These are phyloP conservation scores for Cenchrus purpureus DNA, from an alignment of 176 grass and related monocot genomes.

Conservation along the genomic window DNA sequence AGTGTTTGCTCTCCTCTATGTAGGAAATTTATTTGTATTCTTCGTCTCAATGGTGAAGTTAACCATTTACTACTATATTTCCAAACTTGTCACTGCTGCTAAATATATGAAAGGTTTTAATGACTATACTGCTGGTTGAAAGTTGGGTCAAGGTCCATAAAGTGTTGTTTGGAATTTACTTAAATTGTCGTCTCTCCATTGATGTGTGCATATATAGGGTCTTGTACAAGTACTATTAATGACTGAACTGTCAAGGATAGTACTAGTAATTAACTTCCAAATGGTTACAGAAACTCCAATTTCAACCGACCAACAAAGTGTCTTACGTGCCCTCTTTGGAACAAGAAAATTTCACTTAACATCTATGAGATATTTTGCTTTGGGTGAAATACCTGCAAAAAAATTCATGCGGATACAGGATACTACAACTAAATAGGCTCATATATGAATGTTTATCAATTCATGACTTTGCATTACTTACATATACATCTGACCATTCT, in stretches of 20 bases:
- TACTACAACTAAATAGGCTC: background rate
- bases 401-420: background rate
- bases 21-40: background rate
- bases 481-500: background rate
- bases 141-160: background rate
- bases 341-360: too few species aligned
- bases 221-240: background rate
- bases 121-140: background rate
- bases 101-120: background rate
- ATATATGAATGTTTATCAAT: background rate
- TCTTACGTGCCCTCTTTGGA: background rate
- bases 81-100: background rate
- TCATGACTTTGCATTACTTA: background rate
- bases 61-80: background rate
- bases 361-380: background rate
- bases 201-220: background rate
- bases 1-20: background rate
- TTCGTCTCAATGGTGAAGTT: background rate
- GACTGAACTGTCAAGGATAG: background rate
- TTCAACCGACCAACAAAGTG: background rate
- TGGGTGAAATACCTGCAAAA: background rate
- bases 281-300: background rate
- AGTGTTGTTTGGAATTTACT: background rate
- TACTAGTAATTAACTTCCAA: background rate
- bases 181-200: background rate